Base-by-base conservation (phyloP, 176 grass and related monocot species). In the Neostapfia colusana region DNA sequence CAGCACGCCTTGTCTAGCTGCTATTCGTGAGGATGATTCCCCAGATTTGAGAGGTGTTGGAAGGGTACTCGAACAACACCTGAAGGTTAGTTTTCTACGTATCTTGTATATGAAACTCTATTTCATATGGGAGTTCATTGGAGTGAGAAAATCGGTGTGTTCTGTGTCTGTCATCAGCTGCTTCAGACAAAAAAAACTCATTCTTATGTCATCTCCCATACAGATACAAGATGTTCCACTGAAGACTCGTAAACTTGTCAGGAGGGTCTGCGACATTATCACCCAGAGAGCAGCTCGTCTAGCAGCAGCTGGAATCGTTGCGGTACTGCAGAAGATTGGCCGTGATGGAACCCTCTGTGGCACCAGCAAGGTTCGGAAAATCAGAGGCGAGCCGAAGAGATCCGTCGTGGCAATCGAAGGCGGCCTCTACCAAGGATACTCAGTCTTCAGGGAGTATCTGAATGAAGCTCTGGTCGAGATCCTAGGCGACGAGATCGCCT, bases 391-490 rank as follows among this genome's bases (percentile, higher is more conserved):
- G 13, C 28, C 67, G 0, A 91, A 50, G 51, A 88, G 91, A 78
- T 84, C 89, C 0, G 84, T 91, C 28, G 82, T 97, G 1, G 89
- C 94, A 0, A 87, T 97, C 0, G 94, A 97, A 62, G 89, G 88
- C 0, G 89, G 91, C 2, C 80, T 97, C 34, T 93, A 91, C 57
- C 77, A 88, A 38, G 61, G 79, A 55, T 97, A 91, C 67, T 84
- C 84, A 1, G 67, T 84, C 15, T 97, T 97, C 13, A 89, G 75
- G 63, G 91, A 93, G 28, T 97, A 91, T 77, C 35, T 93, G 17
- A 76, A 91, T 15, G 89, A 97, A 97, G 88, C 90, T 4, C 17
- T 97, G 9, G 69, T 65, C 7, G 94, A 97, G 39, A 97, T 97
- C 50, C 58, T 97, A 20, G 91, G 91, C 8, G 94, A 97, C 48